Evolutionary conservation across 495 filamentous ascomycete genomes (phyloP), one percentile per base, ranked within the genome.

Genomic region (Hypomontagnella submonticulosa): DNA sequence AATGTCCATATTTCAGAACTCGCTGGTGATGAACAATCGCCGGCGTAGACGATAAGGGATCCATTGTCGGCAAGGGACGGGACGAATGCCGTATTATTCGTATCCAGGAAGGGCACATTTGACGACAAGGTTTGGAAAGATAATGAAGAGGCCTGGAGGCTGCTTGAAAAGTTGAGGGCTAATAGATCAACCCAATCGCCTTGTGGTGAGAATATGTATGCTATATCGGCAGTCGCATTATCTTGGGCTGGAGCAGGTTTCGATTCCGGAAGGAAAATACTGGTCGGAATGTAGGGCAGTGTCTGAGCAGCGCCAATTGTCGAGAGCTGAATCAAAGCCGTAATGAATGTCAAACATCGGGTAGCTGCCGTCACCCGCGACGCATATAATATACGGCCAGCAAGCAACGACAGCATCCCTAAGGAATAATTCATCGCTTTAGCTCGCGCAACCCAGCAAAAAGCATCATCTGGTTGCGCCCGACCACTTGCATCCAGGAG

Each of bases 271-370:
- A 88, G 78, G 32, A 91, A 79, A 43, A 93, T 81, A 18, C 80
- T 83, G 0, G 92, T 90, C 0, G 92, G 91, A 19, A 84, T 86
- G 79, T 96, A 96, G 30, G 91, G 91, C 19, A 92, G 79, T 18
- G 79, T 73, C 55, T 82, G 70, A 32, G 75, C 67, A 15, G 61
- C 61, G 33, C 40, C 27, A 13, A 66, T 33, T 18, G 55, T 56
- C 15, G 55, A 32, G 42, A 74, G 50, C 19, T 41, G 67, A 10
- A 43, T 41, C 37, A 52, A 74, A 40, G 43, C 50, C 7, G 52
- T 46, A 50, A 74, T 41, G 32, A 65, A 54, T 67, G 61, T 51
- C 32, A 64, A 57, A 52, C 52, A 34, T 37, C 61, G 69, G 57
- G 50, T 65, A 61, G 64, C 63, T 60, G 71, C 64, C 37, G 64